Base-by-base conservation (phyloP, 305 asterid species). In the Fraxinus velutina region DNA sequence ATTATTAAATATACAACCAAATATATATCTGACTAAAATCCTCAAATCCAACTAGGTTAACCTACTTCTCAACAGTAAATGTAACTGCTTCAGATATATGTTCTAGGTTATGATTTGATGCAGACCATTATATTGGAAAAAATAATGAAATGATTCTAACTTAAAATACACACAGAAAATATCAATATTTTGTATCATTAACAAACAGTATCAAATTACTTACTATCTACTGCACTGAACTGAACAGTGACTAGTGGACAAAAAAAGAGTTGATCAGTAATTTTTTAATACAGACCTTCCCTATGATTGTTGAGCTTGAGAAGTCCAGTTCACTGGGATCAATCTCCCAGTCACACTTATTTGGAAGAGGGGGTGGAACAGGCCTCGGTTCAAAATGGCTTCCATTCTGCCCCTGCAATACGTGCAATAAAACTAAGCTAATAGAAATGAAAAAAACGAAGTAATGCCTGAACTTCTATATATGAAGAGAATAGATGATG, bases 281-380 rank as follows among this genome's bases (percentile, higher is more conserved):
- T 50, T 80, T 47, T 39, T 2, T 27, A 83, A 79, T 12, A 22
- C 92, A 83, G 29, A 94, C 98, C 98, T 96, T 96, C 62, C 99
- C 99, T 30, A 94, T 92, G 57, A 90, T 86, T 73, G 82, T 64
- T 3, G 98, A 88, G 83, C 83, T 86, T 78, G 97, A 88, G 82
- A 96, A 96, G 90, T 94, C 98, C 86, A 96, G 90, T 90, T 96
- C 99, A 76, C 83, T 3, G 75, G 97, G 98, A 81, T 96, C 97
- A 84, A 96, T 87, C 87, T 96, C 99, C 99, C 99, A 96, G 87
- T 96, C 99, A 80, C 99, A 96, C 91, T 93, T 96, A 24, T 94
- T 96, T 72, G 99, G 97, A 50, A 91, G 89, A 84, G 98, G 99
- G 33, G 98, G 98, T 76, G 92, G 88, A 78, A 96, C 97, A 22